Conservation (phyloP, 139 green algal genomes). For the Coelastrella sp. region DNA sequence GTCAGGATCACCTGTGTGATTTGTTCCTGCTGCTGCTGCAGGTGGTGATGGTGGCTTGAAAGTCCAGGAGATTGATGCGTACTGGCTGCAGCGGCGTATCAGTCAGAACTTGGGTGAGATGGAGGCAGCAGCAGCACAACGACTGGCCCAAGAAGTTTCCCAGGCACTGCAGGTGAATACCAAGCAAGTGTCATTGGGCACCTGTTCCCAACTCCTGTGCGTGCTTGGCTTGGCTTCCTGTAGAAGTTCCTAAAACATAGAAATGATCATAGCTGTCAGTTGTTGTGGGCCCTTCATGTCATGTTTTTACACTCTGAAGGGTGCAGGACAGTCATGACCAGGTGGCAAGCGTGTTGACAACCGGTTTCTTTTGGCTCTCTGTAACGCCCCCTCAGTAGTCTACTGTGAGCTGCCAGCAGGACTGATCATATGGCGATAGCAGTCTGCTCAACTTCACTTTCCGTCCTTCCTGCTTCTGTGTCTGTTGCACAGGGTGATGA, state of each 20-base stretch:
- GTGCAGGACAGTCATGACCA: no score
- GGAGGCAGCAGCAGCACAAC: slow-evolving; percentile 80
- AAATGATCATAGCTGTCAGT: not conserved
- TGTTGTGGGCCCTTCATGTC: no score
- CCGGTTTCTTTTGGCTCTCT: no score
- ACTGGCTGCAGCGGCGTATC: slow-evolving; percentile 98
- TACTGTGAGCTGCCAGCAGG: no score
- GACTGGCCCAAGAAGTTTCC: slow-evolving; percentile 84
- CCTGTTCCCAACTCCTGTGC: no score
- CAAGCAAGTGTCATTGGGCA: not conserved
- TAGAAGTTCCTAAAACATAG: not conserved
- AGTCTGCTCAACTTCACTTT: not conserved
- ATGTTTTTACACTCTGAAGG: no score
- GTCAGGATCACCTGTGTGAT: not conserved
- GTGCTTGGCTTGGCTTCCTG: not conserved
- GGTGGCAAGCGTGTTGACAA: no score
- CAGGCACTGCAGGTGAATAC: slow-evolving; percentile 54
- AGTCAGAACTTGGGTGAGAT: slow-evolving; percentile 72
- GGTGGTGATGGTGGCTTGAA: slow-evolving; percentile 40
- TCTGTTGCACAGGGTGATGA: slow-evolving; percentile 7
- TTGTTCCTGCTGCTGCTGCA: not conserved
- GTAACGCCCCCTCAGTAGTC: no score
- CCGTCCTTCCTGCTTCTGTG: no score
- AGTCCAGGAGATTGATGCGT: slow-evolving; percentile 93
- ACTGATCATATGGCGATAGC: not conserved